Base-by-base conservation (phyloP, 305 asterid species). In the Fraxinus latifolia region DNA sequence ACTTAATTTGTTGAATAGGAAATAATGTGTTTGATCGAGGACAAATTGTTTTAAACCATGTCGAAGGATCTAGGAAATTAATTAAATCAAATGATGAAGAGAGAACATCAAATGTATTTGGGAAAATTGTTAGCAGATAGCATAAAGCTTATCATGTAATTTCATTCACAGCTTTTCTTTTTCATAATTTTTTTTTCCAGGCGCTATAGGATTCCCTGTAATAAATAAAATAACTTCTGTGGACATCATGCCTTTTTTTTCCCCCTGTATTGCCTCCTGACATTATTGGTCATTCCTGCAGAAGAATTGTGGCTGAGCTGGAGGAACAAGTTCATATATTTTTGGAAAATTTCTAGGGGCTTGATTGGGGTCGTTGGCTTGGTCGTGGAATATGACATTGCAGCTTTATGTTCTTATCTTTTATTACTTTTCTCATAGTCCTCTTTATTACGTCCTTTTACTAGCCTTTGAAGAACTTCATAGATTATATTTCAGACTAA, bases 241-340 rank as follows among this genome's bases (percentile, higher is more conserved):
- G 37, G 36, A 78, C 53, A 21, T 83, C 82, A 58, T 58, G 67
- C 67, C 67, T 55, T 58, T 39, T 58, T 58, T 5, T 0, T 32
- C 5, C 4, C 0, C 21, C 68, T 58, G 68, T 58, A 19, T 58
- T 17, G 27, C 9, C 29, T 58, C 23, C 29, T 58, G 68, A 58
- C 68, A 17, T 58, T 25, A 33, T 82, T 39, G 31, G 36, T 82
- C 62, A 21, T 85, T 83, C 83, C 87, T 89, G 89, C 91, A 89
- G 91, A 89, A 83, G 71, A 70, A 74, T 74, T 31, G 36, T 27
- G 17, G 36, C 74, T 19, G 58, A 62, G 82, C 83, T 77, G 84
- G 86, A 44, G 70, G 70, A 86, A 73, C 76, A 73, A 44, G 55
- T 58, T 58, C 68, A 58, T 58, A 21, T 74, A 70, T 62, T 77